These are phyloP conservation scores for Fonsecaea monophora DNA, from an alignment of 2,329 filamentous ascomycete species.

Conservation along the genomic window DNA sequence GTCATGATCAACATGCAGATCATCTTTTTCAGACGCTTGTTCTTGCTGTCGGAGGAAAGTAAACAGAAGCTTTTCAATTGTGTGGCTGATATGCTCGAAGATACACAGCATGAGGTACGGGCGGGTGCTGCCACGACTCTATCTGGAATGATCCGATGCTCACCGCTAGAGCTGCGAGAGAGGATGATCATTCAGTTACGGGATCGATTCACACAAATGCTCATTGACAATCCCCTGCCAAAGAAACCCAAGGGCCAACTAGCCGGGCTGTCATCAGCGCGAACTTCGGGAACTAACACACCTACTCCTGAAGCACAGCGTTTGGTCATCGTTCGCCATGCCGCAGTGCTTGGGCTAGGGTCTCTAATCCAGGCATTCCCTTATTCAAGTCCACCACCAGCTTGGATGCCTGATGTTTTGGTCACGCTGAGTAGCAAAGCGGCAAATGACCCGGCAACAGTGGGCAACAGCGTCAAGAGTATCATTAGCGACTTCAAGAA, in stretches of 20 bases:
- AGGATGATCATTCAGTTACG: slow-evolving; percentile 78
- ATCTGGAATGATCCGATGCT: slow-evolving; percentile 97
- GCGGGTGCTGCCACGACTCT: slow-evolving; percentile 90
- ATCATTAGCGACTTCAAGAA: slow-evolving; percentile 99
- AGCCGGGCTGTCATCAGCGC: slow-evolving; percentile 46
- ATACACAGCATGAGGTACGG: slow-evolving; percentile 90
- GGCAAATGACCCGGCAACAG: slow-evolving; percentile 85
- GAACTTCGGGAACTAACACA: slow-evolving; percentile 55
- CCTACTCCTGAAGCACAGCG: slow-evolving; percentile 66
- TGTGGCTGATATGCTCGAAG: slow-evolving; percentile 93
- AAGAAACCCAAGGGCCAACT: slow-evolving; percentile 60
- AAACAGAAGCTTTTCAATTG: slow-evolving; percentile 84
- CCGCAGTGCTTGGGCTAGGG: slow-evolving; percentile 88
- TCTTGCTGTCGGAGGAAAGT: slow-evolving; percentile 77
- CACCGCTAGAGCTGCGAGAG: slow-evolving; percentile 77
- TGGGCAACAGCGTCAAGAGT: slow-evolving; percentile 93
- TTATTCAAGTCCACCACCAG: slow-evolving; percentile 88
- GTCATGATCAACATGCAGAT: slow-evolving; percentile 99
- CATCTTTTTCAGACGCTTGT: slow-evolving; percentile 95
- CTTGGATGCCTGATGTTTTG: slow-evolving; percentile 92
- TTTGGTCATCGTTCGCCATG: slow-evolving; percentile 82
- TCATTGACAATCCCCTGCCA: slow-evolving; percentile 86
- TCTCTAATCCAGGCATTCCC: slow-evolving; percentile 94
- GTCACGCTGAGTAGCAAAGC: slow-evolving; percentile 84
- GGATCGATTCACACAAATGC: slow-evolving; percentile 75